A percentile compares a stretch with the other conserved stretches of the same genome.
phyloP scores from a whole-genome alignment of 345 rosid species.

The Hirschfeldia incana region DNA sequence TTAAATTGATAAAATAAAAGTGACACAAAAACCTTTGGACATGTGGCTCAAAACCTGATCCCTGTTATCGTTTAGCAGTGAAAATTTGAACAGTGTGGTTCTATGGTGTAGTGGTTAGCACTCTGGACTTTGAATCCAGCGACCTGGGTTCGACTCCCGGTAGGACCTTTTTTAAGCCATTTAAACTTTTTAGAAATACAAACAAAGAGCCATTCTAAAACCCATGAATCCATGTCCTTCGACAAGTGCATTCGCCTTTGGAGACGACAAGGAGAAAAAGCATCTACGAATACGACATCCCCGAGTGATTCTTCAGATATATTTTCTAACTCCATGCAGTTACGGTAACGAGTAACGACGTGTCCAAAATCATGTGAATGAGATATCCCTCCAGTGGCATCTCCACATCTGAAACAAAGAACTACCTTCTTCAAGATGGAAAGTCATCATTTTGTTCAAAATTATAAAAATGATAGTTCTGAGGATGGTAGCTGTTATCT shows the following conservation, averaged over 20 bases:
- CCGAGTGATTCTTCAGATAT: not conserved
- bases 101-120: slow-evolving; percentile 99
- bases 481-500: slow-evolving; percentile 1
- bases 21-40: not conserved
- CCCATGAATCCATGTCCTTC: not conserved
- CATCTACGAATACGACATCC: not conserved
- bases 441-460: not conserved
- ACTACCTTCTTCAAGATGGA: not conserved
- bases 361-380: not conserved
- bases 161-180: not conserved
- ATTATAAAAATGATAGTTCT: not conserved
- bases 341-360: not conserved
- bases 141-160: slow-evolving; percentile 74
- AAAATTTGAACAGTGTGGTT: slow-evolving; percentile 39
- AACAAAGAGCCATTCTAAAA: not conserved
- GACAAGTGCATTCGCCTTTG: not conserved
- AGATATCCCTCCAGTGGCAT: not conserved
- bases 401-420: not conserved
- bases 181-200: not conserved
- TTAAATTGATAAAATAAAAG: not conserved
- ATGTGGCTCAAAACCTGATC: not conserved
- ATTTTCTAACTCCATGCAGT: not conserved
- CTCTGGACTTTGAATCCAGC: slow-evolving; percentile 99
- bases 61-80: not conserved
- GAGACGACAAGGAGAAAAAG: not conserved